Conservation (phyloP, 1,284 basidiomycete genomes). For the Inonotus obliquus region DNA sequence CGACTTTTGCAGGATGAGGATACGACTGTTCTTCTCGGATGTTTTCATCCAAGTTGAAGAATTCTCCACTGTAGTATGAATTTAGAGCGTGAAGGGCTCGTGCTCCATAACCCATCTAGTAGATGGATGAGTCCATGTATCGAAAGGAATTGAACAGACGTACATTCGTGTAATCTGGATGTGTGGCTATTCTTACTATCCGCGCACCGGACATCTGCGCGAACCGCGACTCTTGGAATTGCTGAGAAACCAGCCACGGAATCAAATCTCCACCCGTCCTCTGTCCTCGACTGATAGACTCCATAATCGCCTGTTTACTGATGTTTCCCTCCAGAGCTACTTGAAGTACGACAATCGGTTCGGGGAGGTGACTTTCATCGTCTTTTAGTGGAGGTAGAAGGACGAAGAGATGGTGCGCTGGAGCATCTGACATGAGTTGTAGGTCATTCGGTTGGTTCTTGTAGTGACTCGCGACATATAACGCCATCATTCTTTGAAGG, state of each 20-base stretch:
- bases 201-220: slow-evolving; percentile 89
- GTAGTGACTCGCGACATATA: slow-evolving; percentile 97
- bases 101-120: slow-evolving; percentile 96
- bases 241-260: slow-evolving; percentile 93
- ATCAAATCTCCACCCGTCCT: slow-evolving; percentile 95
- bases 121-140: slow-evolving; percentile 13
- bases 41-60: slow-evolving; percentile 83
- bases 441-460: slow-evolving; percentile 99
- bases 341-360: slow-evolving; percentile 93
- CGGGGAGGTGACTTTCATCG: slow-evolving; percentile 81
- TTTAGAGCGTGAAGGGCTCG: slow-evolving; percentile 85
- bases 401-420: slow-evolving; percentile 95
- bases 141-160: slow-evolving; percentile 28
- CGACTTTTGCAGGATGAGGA: slow-evolving; percentile 54
- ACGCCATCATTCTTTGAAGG: slow-evolving; percentile 96
- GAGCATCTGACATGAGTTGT: slow-evolving; percentile 94
- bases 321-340: slow-evolving; percentile 97
- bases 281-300: slow-evolving; percentile 75
- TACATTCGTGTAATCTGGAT: slow-evolving; percentile 90
- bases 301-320: slow-evolving; percentile 81
- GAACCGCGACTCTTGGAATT: slow-evolving; percentile 97
- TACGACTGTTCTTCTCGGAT: slow-evolving; percentile 53
- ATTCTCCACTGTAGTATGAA: slow-evolving; percentile 89
- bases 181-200: slow-evolving; percentile 93
- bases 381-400: slow-evolving; percentile 88